Percentiles rank a stretch among this genome's conserved stretches.
phyloP scores from a whole-genome alignment of 2,329 filamentous ascomycete genomes.

The Apiospora saccharicola region DNA sequence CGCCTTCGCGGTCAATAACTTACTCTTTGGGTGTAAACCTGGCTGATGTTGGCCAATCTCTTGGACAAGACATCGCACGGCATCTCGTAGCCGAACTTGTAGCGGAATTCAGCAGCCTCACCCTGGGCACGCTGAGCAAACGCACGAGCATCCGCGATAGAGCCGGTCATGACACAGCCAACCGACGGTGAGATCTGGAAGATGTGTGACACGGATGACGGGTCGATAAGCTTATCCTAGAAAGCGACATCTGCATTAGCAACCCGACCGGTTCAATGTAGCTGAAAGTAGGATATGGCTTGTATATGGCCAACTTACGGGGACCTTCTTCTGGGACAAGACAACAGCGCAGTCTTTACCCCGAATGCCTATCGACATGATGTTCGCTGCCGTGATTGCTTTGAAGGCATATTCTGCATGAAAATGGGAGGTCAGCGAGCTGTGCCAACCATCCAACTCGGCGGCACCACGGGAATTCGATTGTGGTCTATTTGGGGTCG shows the following conservation, averaged over 20 bases:
- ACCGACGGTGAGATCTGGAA: slow-evolving; percentile 96
- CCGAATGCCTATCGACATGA: slow-evolving; percentile 94
- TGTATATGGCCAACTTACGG: slow-evolving; percentile 66
- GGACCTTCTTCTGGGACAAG: slow-evolving; percentile 98
- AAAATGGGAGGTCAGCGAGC: slow-evolving; percentile 35
- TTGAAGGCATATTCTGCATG: slow-evolving; percentile 98
- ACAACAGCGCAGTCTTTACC: slow-evolving; percentile 98
- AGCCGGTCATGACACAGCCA: slow-evolving; percentile 97
- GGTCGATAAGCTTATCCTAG: slow-evolving; percentile 99
- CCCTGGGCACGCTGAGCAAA: slow-evolving; percentile 92
- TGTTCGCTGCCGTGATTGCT: slow-evolving; percentile 98
- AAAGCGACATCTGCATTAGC: background rate
- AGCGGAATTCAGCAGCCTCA: slow-evolving; percentile 96
- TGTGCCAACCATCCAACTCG: slow-evolving; percentile 8
- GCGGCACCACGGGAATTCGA: background rate
- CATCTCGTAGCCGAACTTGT: slow-evolving; percentile 99
- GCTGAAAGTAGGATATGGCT: slow-evolving; percentile 26
- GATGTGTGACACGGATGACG: slow-evolving; percentile 94
- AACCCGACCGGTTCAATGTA: slow-evolving; percentile 41
- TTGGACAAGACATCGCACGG: slow-evolving; percentile 96
- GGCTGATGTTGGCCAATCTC: slow-evolving; percentile 97
- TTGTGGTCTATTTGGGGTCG: background rate
- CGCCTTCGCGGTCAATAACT: slow-evolving; percentile 34
- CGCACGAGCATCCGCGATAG: slow-evolving; percentile 95
- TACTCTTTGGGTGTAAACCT: slow-evolving; percentile 98